These are phyloP conservation scores for Rhododendron ovatum DNA, from an alignment of 148 eudicot genomes.

Conservation along the genomic window DNA sequence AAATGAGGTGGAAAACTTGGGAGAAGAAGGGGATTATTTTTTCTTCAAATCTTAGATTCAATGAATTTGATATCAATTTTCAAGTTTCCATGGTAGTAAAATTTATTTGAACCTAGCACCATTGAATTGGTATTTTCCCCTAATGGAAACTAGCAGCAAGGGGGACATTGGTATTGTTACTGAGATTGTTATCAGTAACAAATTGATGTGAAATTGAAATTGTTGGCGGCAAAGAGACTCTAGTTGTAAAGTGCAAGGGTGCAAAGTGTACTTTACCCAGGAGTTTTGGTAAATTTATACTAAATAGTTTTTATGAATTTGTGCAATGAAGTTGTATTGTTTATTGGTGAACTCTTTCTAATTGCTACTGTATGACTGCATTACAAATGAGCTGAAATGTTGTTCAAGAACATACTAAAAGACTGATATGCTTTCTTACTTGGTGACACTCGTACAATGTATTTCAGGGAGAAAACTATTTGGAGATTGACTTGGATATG, in stretches of 20 bases:
- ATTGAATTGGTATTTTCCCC: neutral
- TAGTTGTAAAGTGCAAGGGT: neutral
- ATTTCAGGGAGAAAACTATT: slow-evolving; percentile 83
- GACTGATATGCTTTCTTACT: slow-evolving; percentile 2
- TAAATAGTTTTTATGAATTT: neutral
- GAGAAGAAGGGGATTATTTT: neutral
- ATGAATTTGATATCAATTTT: neutral
- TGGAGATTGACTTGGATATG: slow-evolving; percentile 94
- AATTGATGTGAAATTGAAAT: neutral
- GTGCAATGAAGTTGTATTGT: neutral
- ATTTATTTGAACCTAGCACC: neutral
- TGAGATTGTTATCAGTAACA: too few relatives aligned
- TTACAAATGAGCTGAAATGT: neutral
- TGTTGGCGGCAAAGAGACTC: neutral
- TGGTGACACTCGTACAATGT: slow-evolving; percentile 6
- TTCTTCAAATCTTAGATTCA: neutral
- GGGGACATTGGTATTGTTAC: neutral
- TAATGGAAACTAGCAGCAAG: neutral
- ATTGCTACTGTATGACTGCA: neutral
- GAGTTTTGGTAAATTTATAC: neutral
- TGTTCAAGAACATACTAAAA: neutral
- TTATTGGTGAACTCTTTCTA: neutral
- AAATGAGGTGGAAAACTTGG: neutral
- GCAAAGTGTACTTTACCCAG: neutral
- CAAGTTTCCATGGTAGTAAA: neutral